A percentile compares a stretch with the other conserved stretches of the same genome.
These are phyloP conservation scores for Orbilia brochopaga DNA, from an alignment of 2,329 filamentous ascomycete species.

Conservation along the genomic window DNA sequence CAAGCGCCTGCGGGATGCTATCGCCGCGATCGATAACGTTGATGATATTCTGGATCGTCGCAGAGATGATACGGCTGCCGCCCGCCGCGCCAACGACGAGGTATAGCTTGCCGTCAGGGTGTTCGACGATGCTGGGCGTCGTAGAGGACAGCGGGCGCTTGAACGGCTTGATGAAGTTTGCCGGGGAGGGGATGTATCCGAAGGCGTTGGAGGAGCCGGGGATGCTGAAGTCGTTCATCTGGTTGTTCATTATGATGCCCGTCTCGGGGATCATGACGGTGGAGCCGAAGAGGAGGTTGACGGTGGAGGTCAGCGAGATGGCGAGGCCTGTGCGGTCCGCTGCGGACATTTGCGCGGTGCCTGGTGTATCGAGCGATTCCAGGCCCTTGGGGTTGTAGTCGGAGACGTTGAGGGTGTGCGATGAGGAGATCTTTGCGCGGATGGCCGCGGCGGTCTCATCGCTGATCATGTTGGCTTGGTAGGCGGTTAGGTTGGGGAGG, in stretches of 20 bases:
- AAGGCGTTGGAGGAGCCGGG: slow-evolving; percentile 70
- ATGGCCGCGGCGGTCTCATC: slow-evolving; percentile 66
- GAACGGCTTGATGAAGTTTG: slow-evolving; percentile 70
- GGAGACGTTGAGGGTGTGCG: slow-evolving; percentile 71
- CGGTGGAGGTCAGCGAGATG: slow-evolving; percentile 69
- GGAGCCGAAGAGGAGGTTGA: slow-evolving; percentile 72
- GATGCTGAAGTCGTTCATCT: slow-evolving; percentile 72
- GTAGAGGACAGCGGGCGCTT: slow-evolving; percentile 72
- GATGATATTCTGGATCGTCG: slow-evolving; percentile 70
- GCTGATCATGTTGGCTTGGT: slow-evolving; percentile 73
- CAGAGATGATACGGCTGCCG: slow-evolving; percentile 71
- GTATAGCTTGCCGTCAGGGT: slow-evolving; percentile 65
- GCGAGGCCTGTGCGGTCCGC: slow-evolving; percentile 68
- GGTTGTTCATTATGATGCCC: slow-evolving; percentile 71
- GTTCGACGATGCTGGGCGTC: slow-evolving; percentile 69
- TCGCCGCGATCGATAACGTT: slow-evolving; percentile 67
- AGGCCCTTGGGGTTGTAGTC: slow-evolving; percentile 74
- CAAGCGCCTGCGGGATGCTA: slow-evolving; percentile 64
- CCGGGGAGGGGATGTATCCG: slow-evolving; percentile 68
- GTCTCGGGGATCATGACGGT: slow-evolving; percentile 70
- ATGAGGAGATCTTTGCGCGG: slow-evolving; percentile 72
- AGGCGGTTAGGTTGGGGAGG: slow-evolving; percentile 67
- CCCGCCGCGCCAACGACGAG: slow-evolving; percentile 69
- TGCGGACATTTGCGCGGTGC: slow-evolving; percentile 64
- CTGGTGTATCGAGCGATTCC: slow-evolving; percentile 69